Evolutionary conservation across 345 rosid genomes (phyloP), one percentile per base, ranked within the genome.

Genomic region (Camelina sativa): DNA sequence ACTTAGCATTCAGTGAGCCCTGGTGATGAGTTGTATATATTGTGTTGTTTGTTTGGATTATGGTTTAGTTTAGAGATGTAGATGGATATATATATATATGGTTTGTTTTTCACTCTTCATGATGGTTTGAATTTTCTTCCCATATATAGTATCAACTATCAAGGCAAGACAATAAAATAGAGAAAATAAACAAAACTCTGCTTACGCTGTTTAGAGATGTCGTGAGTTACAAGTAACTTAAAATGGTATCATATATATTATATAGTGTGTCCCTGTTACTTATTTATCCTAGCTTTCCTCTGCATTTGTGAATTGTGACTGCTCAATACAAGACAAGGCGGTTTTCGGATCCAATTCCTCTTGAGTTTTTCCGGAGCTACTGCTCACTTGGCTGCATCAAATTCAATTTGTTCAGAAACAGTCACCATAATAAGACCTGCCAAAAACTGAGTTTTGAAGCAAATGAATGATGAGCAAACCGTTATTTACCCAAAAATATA

Each of bases 401-500:
- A 46, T 72, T 40, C 9, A 11, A 67, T 28, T 44, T 34, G 55
- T 46, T 69, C 57, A 44, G 32, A 52, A 68, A 62, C 50, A 47
- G 32, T 69, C 41, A 13, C 37, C 38, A 22, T 71, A 25, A n/a
- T 32, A 67, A 37, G 54, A 67, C 67, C 50, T 47, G 60, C n/a
- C 11, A 48, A 65, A 23, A 57, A 47, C 20, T 47, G 7, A 55
- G 22, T 8, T 22, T 8, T 19, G 47, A 44, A 58, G 15, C 72
- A 57, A 38, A 19, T 65, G n/a, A 67, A 30, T 25, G 62, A 67
- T 75, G 62, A 67, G 15, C 19, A 67, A 66, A 50, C 12, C n/a
- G 32, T 60, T 55, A 44, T 40, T 44, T 77, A 86, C 96, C 85
- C 47, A 79, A 55, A 86, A 72, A 80, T 74, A 86, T 44, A 83